Evolutionary conservation across 441 rosid genomes (phyloP).

Genomic region (Croton laevigatus): DNA sequence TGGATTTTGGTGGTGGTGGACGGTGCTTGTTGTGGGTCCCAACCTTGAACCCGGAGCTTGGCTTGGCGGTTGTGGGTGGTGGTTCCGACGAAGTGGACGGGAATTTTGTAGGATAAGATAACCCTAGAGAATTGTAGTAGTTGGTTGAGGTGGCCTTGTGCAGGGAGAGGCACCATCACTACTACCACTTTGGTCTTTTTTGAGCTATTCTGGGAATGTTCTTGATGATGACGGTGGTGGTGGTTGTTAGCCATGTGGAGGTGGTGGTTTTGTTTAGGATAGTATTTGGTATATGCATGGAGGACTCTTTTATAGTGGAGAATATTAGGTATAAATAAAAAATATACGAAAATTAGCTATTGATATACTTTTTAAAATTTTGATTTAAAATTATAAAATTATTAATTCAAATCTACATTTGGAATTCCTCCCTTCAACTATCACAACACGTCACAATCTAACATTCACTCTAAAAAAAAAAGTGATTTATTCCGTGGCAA

Average conservation of each 20-base stretch:
- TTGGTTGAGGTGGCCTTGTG: slow-evolving; percentile 57
- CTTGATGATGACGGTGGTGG: background rate
- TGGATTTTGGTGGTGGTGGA: slow-evolving; percentile 18
- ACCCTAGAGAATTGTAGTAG: slow-evolving; percentile 46
- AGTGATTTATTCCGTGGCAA: too few species aligned
- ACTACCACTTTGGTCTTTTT: slow-evolving; percentile 25
- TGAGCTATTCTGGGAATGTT: background rate
- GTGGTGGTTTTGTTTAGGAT: background rate
- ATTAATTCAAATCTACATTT: too few species aligned
- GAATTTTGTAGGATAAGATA: slow-evolving; percentile 34
- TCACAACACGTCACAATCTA: too few species aligned
- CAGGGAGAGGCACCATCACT: slow-evolving; percentile 58
- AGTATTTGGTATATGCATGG: background rate
- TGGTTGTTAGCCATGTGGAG: background rate
- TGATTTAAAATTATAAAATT: too few species aligned
- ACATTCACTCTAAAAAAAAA: too few species aligned
- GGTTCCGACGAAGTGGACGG: slow-evolving; percentile 42
- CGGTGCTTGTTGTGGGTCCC: slow-evolving; percentile 15
- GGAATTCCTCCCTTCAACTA: too few species aligned
- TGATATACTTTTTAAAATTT: too few species aligned
- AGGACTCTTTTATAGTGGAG: background rate
- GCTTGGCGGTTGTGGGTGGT: slow-evolving; percentile 52
- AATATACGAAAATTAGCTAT: too few species aligned
- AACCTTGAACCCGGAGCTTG: slow-evolving; percentile 35
- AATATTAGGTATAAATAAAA: background rate